Base-by-base conservation (phyloP, 208 protist species). In the Leptomonas pyrrhocoris region DNA sequence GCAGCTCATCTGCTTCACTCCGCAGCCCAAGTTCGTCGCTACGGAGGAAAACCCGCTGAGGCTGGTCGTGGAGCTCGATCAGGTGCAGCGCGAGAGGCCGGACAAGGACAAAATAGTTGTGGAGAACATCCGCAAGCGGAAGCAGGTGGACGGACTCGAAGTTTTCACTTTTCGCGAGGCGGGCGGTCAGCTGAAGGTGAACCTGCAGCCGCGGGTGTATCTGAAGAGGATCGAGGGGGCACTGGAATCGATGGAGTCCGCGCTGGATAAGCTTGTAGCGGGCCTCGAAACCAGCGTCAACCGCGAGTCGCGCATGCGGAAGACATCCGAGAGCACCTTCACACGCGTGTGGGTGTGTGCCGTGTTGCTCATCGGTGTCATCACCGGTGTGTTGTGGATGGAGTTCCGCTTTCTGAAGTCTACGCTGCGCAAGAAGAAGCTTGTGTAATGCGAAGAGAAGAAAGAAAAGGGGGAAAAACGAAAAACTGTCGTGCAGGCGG, bases 241-340 rank as follows among this genome's bases (percentile, higher is more conserved):
- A 21, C 53, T 93, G 15, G 36, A 27, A 0, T 45, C 19, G 30
- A 56, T 84, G 45, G 71, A 74, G 30, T 1, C 27, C 0, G 62
- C 43, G 13, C 46, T 82, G 36, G 42, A 60, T 15, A 30, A 64
- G 28, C 19, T 83, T 4, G 56, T 70, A 18, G 46, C 4, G 0
- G 62, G 40, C n/a, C 36, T 77, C 27, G 28, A 53, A 21, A 45
- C 31, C 19, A 74, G 53, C 15, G 57, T 77, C 0, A 18, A 49
- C 16, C 36, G 50, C 27, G 80, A 88, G 43, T 73, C 58, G 25
- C 81, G 83, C 19, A 90, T 92, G 83, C 85, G 85, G 19, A 7
- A 51, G 43, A 95, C 86, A 4, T 85, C 88, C 7, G 87, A 93
- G 71, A 91, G 79, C 66, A 95, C 88, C 21, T 92, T 90, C 66